These are phyloP conservation scores for Chiua sp. DNA, from an alignment of 1,284 basidiomycete genomes.

Conservation along the genomic window DNA sequence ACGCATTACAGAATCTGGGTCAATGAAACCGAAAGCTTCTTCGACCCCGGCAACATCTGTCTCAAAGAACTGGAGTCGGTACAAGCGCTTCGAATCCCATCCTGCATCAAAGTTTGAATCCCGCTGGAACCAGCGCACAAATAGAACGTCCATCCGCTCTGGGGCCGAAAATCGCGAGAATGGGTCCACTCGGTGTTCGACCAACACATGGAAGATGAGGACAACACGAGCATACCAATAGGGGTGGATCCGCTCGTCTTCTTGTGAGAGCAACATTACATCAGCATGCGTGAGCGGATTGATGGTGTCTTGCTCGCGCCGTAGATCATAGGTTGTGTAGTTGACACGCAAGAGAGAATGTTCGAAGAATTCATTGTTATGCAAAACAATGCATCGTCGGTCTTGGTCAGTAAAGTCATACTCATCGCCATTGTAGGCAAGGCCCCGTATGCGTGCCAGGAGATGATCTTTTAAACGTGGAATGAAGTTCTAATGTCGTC, in stretches of 20 bases:
- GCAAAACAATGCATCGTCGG: no score
- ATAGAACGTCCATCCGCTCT: background rate
- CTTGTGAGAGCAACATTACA: conserved; percentile 6
- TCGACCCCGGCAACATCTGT: background rate
- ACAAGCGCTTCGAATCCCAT: no score
- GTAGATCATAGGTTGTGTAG: conserved; percentile 9
- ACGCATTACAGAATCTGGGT: conserved; percentile 33
- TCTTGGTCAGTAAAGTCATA: no score
- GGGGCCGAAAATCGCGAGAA: no score
- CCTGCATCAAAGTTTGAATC: no score
- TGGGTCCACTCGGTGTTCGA: no score
- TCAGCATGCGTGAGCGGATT: background rate
- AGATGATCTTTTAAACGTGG: no score
- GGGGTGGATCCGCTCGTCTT: background rate
- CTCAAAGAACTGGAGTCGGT: conserved; percentile 18
- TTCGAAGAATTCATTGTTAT: no score
- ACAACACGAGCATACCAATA: conserved; percentile 6
- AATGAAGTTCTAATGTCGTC: no score
- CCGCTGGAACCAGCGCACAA: conserved; percentile 5
- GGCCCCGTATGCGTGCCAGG: no score
- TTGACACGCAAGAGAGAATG: background rate
- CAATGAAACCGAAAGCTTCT: conserved; percentile 37
- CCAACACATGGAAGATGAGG: conserved; percentile 1
- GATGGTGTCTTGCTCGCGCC: background rate
- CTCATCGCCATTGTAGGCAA: no score